phyloP scores from a whole-genome alignment of 768 basidiomycete species.

The Coprinellus micaceus region DNA sequence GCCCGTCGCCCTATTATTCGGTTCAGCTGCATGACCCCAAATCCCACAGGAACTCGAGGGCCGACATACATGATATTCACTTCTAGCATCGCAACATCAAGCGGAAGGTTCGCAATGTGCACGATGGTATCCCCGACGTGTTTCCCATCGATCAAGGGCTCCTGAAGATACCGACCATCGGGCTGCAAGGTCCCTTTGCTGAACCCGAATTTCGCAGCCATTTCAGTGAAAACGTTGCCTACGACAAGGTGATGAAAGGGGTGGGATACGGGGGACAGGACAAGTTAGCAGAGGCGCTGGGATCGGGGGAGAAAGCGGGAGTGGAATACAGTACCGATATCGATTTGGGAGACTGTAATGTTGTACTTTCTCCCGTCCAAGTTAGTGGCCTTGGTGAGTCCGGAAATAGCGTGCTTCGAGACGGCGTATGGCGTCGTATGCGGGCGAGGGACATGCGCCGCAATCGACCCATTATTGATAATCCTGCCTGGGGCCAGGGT shows the following conservation, averaged over 20 bases:
- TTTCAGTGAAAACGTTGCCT: constrained; percentile 71
- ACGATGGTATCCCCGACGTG: constrained; percentile 73
- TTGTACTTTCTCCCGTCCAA: constrained; percentile 72
- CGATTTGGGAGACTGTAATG: constrained; percentile 79
- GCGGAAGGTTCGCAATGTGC: constrained; percentile 66
- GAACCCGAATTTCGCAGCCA: constrained; percentile 43
- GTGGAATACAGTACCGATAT: constrained; percentile 54
- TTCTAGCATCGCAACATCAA: constrained; percentile 64
- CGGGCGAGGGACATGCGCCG: constrained; percentile 69
- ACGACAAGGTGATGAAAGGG: not conserved
- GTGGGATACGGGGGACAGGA: not conserved
- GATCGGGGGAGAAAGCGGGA: not conserved
- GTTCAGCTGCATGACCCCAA: not conserved
- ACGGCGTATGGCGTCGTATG: constrained; percentile 62
- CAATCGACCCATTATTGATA: constrained; percentile 83
- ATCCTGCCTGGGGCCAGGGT: constrained; percentile 49
- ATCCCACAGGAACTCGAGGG: not conserved
- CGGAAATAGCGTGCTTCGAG: constrained; percentile 77
- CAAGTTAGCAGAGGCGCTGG: not conserved
- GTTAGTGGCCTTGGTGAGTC: constrained; percentile 70
- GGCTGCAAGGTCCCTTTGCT: constrained; percentile 57
- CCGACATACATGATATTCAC: constrained; percentile 64
- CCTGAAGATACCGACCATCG: constrained; percentile 53
- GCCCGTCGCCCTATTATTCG: constrained; percentile 23
- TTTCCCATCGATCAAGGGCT: constrained; percentile 66